A percentile compares a stretch with the other conserved stretches of the same genome.
These are phyloP conservation scores for Pichia sp. DNA, from an alignment of 1,139 yeast species.

Conservation along the genomic window DNA sequence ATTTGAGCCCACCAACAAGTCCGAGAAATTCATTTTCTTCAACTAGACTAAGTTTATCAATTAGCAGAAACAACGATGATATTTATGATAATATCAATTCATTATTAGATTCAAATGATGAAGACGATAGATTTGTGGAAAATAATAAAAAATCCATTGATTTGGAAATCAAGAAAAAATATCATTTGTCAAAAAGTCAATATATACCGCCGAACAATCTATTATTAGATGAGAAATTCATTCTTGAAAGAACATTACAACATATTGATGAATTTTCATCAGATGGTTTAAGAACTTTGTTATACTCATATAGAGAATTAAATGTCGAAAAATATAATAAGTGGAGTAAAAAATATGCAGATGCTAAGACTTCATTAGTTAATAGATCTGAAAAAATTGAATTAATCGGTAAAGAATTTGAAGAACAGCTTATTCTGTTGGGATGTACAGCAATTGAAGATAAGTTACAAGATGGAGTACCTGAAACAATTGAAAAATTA, in stretches of 20 bases:
- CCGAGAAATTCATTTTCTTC: conserved; percentile 9
- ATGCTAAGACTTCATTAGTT: conserved; percentile 70
- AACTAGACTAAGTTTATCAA: neutral
- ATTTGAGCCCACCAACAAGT: conserved; percentile 3
- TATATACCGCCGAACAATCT: conserved; percentile 56
- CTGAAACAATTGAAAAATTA: conserved; percentile 86
- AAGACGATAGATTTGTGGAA: conserved; percentile 48
- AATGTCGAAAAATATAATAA: conserved; percentile 48
- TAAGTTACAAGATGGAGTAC: conserved; percentile 90
- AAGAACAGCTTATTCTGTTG: conserved; percentile 54
- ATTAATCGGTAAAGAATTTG: conserved; percentile 65
- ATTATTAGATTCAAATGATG: conserved; percentile 45
- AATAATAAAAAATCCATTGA: conserved; percentile 61
- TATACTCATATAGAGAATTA: conserved; percentile 77
- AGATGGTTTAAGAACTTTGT: conserved; percentile 84
- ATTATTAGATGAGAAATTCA: conserved; percentile 66
- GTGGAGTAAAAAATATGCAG: conserved; percentile 64
- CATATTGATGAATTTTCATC: conserved; percentile 92
- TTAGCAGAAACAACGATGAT: conserved; percentile 4
- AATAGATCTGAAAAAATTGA: conserved; percentile 67
- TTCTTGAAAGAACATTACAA: conserved; percentile 77
- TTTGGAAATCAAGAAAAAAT: conserved; percentile 52
- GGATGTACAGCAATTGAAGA: conserved; percentile 99
- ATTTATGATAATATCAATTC: conserved; percentile 13
- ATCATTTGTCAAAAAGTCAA: conserved; percentile 31